Evolutionary conservation across 192 early-diverging fungal species (phyloP), one percentile per base, ranked within the genome.

Genomic region (Glomus cerebriforme): DNA sequence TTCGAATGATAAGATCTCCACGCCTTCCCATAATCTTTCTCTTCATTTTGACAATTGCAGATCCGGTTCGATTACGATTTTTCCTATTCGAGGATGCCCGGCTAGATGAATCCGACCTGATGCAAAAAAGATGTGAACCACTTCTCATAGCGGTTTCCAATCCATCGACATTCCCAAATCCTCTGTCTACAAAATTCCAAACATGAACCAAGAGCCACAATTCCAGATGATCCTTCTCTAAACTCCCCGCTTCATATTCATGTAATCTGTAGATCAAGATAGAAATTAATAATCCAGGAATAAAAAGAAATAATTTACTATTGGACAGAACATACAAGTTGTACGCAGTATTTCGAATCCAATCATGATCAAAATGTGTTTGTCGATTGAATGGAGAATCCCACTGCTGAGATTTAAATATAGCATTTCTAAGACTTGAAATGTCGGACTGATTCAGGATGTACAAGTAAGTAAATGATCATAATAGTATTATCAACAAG

Each of bases 121-220:
- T 67, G 27, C 27, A 19, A 66, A 67, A 70, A 70, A 70, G 24
- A 2, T 39, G 15, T 10, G 22, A 39, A 29, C 2, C 2, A 35
- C 12, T 59, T 15, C 59, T 59, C 13, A 73, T 73, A 31, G 80
- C 58, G 31, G 47, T 32, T 64, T 83, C 64, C 6, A 80, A 19
- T 45, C 63, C 69, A 6, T 73, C 64, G 7, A 80, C 22, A 64
- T 80, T 69, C 67, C 49, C 76, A 80, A 80, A 80, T 39, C 27
- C 7, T 60, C 60, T 80, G 59, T 83, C 82, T 54, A 83, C 71
- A 15, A 83, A 69, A 29, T 26, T 75, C 82, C 82, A 83, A 22
- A 73, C 15, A 67, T 80, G 62, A 37, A 73, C 17, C 32, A 78
- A 68, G 58, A 73, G 73, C 76, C 72, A 80, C 17, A 73, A 65